Evolutionary conservation across 2,329 filamentous ascomycete genomes (phyloP).

Genomic region (Talaromyces sp.): DNA sequence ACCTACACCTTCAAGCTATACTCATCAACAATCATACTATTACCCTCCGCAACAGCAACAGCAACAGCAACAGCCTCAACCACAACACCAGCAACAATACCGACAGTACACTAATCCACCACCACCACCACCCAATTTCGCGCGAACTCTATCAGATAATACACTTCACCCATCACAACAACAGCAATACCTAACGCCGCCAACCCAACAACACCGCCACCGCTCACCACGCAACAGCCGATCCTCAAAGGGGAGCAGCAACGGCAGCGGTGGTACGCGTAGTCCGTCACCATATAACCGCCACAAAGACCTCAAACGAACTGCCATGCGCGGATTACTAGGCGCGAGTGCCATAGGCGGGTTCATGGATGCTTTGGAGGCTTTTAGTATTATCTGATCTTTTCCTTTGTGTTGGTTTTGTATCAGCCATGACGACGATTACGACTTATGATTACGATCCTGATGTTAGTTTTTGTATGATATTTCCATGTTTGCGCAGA

Average conservation of each 20-base stretch:
- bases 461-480: neutral
- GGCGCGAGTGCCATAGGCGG: constrained; percentile 38
- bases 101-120: constrained; percentile 17
- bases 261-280: constrained; percentile 15
- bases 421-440: neutral
- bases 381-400: constrained; percentile 22
- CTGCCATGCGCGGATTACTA: constrained; percentile 34
- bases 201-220: constrained; percentile 12
- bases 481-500: neutral
- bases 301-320: constrained; percentile 30
- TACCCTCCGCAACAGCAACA: constrained; percentile 21
- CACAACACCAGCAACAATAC: constrained; percentile 14
- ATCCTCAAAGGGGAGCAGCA: constrained; percentile 18
- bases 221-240: constrained; percentile 18
- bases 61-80: neutral
- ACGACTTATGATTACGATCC: neutral
- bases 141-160: constrained; percentile 9
- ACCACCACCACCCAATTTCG: constrained; percentile 16
- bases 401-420: neutral
- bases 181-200: constrained; percentile 1
- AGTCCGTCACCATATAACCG: constrained; percentile 19
- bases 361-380: constrained; percentile 40
- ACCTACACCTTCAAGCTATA: constrained; percentile 10
- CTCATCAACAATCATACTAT: constrained; percentile 15
- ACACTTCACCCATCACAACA: constrained; percentile 12